Base-by-base conservation (phyloP, 2,329 filamentous ascomycete genomes). In the Fusarium sp. region DNA sequence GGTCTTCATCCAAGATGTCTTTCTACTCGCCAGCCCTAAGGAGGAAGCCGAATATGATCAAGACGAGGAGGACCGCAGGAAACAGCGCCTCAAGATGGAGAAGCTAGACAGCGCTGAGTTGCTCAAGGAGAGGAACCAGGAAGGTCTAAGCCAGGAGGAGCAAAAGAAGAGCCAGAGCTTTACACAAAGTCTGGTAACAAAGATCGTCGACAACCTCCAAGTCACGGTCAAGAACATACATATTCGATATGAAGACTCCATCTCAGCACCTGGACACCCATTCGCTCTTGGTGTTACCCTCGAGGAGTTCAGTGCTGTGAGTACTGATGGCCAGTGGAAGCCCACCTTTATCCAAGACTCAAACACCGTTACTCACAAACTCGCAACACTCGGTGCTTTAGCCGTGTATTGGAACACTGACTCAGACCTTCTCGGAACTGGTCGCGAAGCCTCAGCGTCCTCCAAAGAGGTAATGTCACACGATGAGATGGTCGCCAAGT, bases 331-430 rank as follows among this genome's bases (percentile, higher is more conserved):
- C 45, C 88, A 97, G 74, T 99, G 97, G 97, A 91, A 92, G 66
- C 95, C 96, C 2, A 97, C 94, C 30, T 99, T 97, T 78, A 97
- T 99, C 73, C 93, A 97, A 78, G 92, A 95, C 70, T 92, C 92
- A 2, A 89, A 89, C 46, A 85, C 86, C 30, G 92, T 91, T 13
- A 97, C 94, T 23, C 93, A 99, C 83, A 99, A 99, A 81, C 85
- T 99, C 45, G 96, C 94, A 8, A 97, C 91, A 4, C 85, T 99
- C 16, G 93, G 93, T 33, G 93, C 94, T 7, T 82, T 99, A 51
- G 94, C 96, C 4, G 87, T 98, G 11, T 99, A 99, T 80, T 99
- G 97, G 96, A 97, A 99, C 78, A 99, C 96, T 2, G 95, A 99
- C 78, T 89, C 94, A 1, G 85, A 91, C 28, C 85, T 99, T 6